These are phyloP conservation scores for Rhizopogon salebrosus DNA, from an alignment of 768 basidiomycete species.

Conservation along the genomic window DNA sequence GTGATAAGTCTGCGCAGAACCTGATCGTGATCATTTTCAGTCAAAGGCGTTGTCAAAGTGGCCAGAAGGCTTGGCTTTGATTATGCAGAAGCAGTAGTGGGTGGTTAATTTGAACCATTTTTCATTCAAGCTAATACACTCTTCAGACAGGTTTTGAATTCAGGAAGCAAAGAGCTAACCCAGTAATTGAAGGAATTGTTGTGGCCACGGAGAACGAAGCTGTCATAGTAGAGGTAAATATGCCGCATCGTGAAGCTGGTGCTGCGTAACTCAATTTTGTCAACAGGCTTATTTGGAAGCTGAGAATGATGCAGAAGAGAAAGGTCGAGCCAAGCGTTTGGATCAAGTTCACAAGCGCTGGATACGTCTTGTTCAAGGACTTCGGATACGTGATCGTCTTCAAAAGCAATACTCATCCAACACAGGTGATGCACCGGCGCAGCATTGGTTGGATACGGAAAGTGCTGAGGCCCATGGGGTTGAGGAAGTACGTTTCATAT, in stretches of 20 bases:
- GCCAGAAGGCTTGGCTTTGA: conserved; percentile 84
- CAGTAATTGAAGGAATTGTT: conserved; percentile 82
- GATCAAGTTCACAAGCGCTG: conserved; percentile 85
- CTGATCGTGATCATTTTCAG: conserved; percentile 32
- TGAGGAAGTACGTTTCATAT: conserved; percentile 16
- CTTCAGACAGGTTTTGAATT: conserved; percentile 92
- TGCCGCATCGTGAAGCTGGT: conserved; percentile 12
- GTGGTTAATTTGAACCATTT: conserved; percentile 29
- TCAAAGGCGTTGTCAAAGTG: conserved; percentile 84
- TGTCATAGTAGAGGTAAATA: conserved; percentile 62
- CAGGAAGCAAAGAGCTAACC: conserved; percentile 84
- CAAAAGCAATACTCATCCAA: conserved; percentile 64
- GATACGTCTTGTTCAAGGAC: conserved; percentile 81
- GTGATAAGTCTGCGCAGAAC: conserved; percentile 9
- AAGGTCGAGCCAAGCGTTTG: conserved; percentile 66
- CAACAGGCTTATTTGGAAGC: conserved; percentile 80
- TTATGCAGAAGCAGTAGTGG: conserved; percentile 91
- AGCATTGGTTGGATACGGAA: conserved; percentile 9
- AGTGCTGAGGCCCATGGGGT: conserved; percentile 15
- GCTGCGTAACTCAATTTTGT: conserved; percentile 2
- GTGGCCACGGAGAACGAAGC: conserved; percentile 77
- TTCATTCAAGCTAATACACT: conserved; percentile 1
- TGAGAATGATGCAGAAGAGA: conserved; percentile 73
- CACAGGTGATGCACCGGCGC: conserved; percentile 6
- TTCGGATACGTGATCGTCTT: conserved; percentile 79